These are phyloP conservation scores for Leishmania major DNA, from an alignment of 208 protist species.

Conservation along the genomic window DNA sequence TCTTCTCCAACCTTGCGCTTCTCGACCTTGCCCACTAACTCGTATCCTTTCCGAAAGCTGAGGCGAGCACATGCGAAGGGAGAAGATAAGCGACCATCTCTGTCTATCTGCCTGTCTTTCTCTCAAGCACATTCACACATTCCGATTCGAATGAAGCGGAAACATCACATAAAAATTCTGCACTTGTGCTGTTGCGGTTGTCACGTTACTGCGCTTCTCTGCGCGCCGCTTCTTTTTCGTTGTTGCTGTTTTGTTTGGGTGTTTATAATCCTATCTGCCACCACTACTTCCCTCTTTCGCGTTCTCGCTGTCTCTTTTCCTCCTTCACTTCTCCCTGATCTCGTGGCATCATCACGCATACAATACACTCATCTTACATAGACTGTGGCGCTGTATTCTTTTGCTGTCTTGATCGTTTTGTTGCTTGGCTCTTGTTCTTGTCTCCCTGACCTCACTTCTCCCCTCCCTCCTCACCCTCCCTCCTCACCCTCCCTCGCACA, in stretches of 20 bases:
- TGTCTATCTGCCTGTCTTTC: not conserved
- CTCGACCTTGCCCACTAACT: not conserved
- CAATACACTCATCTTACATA: not conserved
- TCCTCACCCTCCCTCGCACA: no score
- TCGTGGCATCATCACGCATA: constrained; percentile 1
- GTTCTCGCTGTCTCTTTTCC: not conserved
- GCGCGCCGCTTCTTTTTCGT: constrained; percentile 1
- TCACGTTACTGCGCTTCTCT: not conserved
- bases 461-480: not conserved
- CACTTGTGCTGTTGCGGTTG: not conserved
- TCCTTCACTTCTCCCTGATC: not conserved
- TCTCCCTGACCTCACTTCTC: not conserved
- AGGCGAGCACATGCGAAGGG: not conserved
- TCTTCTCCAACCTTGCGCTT: not conserved
- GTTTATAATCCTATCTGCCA: not conserved
- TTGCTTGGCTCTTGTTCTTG: constrained; percentile 3
- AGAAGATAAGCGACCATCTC: not conserved
- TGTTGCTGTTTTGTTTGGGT: not conserved
- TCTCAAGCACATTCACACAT: not conserved
- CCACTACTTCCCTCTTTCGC: not conserved
- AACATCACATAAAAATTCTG: not conserved
- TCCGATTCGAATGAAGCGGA: not conserved
- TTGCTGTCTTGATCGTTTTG: not conserved
- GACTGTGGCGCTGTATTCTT: not conserved
- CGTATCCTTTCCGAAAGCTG: not conserved